Percentiles rank a stretch among this genome's conserved stretches.
Evolutionary conservation across 2,329 filamentous ascomycete species (phyloP).

Genomic region (Kalmusia sp.): DNA sequence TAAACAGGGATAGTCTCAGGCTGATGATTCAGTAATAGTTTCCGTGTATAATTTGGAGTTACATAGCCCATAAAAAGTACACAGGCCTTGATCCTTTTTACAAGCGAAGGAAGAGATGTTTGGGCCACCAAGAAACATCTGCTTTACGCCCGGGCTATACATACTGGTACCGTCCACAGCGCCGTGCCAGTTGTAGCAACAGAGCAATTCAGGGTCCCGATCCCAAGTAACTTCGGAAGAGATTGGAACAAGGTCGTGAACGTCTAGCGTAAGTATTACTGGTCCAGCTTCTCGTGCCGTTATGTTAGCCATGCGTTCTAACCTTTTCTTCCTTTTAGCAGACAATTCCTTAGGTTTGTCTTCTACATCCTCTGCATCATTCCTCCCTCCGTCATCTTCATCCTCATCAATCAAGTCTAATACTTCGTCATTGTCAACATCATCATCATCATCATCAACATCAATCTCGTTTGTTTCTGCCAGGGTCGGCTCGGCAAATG

Average conservation of each 20-base stretch:
- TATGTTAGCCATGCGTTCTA: slow-evolving; percentile 17
- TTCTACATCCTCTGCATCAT: slow-evolving; percentile 1
- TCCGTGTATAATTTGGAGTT: too few species aligned
- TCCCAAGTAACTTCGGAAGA: slow-evolving; percentile 28
- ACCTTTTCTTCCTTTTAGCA: slow-evolving; percentile 23
- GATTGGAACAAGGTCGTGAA: slow-evolving; percentile 18
- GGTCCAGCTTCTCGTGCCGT: slow-evolving; percentile 25
- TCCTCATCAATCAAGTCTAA: not conserved
- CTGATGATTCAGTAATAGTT: too few species aligned
- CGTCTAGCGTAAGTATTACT: slow-evolving; percentile 21
- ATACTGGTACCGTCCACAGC: slow-evolving; percentile 26
- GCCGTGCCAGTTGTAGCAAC: slow-evolving; percentile 39
- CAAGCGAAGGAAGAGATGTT: too few species aligned
- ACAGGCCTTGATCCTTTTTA: too few species aligned
- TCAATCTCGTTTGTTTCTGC: not conserved
- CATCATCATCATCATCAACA: not conserved
- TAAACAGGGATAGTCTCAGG: too few species aligned
- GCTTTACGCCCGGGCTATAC: too few species aligned
- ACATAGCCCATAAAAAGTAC: too few species aligned
- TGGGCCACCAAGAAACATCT: too few species aligned
- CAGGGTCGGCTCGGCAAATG: not conserved
- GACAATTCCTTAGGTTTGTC: slow-evolving; percentile 15
- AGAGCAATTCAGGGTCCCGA: slow-evolving; percentile 32
- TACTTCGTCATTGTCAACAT: not conserved
- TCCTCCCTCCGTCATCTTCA: not conserved